phyloP scores from a whole-genome alignment of 108 stramenopile genomes.

The Cyclotella cryptica region DNA sequence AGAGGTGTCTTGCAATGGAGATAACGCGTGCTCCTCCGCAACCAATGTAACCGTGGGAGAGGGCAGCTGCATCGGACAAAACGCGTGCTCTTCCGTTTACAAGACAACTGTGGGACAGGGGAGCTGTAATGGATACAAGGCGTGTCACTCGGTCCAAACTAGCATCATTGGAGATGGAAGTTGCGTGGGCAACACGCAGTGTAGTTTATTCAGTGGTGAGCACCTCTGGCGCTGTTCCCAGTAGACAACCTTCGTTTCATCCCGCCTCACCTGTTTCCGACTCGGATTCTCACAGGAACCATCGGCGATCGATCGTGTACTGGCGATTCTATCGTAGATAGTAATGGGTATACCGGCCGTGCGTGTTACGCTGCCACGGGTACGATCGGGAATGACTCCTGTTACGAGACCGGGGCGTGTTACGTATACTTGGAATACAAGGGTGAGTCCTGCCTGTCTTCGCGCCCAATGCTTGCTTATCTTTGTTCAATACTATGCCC shows the following conservation, averaged over 20 bases:
- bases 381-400: background rate
- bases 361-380: background rate
- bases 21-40: background rate
- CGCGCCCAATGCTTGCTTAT: too few relatives aligned
- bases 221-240: background rate
- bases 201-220: constrained; percentile 15
- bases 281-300: constrained; percentile 2
- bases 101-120: background rate
- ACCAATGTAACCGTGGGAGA: background rate
- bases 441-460: too few relatives aligned
- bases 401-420: constrained; percentile 9
- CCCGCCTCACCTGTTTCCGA: background rate
- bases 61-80: background rate
- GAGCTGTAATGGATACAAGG: background rate
- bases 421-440: background rate
- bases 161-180: background rate
- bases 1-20: constrained; percentile 6
- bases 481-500: too few relatives aligned
- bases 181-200: background rate
- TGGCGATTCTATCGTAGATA: background rate
- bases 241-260: background rate
- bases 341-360: background rate
- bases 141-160: too few relatives aligned
- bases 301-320: background rate
- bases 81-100: background rate